A percentile compares a stretch with the other conserved stretches of the same genome.
phyloP scores from a whole-genome alignment of 2,329 filamentous ascomycete species.

The Fusarium heterosporum region DNA sequence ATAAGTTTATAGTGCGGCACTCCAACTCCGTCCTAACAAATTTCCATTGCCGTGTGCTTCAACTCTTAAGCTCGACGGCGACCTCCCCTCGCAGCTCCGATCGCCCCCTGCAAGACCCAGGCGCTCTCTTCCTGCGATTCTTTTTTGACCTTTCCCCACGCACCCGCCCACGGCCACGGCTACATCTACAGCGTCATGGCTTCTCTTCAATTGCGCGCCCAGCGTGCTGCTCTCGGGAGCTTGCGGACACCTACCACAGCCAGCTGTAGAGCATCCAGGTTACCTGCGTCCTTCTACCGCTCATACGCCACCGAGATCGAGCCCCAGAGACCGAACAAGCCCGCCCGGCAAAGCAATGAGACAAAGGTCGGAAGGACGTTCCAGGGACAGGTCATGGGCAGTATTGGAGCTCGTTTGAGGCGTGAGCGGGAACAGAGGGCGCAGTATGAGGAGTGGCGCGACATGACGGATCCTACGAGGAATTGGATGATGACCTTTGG shows the following conservation, averaged over 20 bases:
- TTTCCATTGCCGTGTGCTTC: conserved; percentile 43
- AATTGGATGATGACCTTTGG: conserved; percentile 67
- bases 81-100: conserved; percentile 4
- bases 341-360: conserved; percentile 52
- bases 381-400: conserved; percentile 70
- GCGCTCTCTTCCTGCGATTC: conserved; percentile 15
- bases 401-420: conserved; percentile 65
- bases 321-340: conserved; percentile 49
- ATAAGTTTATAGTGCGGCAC: conserved; percentile 38
- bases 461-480: conserved; percentile 56
- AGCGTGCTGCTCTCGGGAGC: conserved; percentile 49
- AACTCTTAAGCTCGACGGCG: conserved; percentile 39
- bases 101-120: background rate
- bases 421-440: conserved; percentile 66
- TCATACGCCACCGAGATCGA: conserved; percentile 54
- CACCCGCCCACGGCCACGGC: background rate
- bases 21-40: conserved; percentile 47
- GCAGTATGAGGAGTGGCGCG: conserved; percentile 59
- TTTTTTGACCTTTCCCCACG: conserved; percentile 12
- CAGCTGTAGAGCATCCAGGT: conserved; percentile 28
- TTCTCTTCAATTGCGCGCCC: conserved; percentile 51
- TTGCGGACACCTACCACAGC: conserved; percentile 39
- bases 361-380: conserved; percentile 59
- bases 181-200: conserved; percentile 40
- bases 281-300: conserved; percentile 40